Conservation (phyloP, 306 rosid species). For the Vachellia pachyceras region DNA sequence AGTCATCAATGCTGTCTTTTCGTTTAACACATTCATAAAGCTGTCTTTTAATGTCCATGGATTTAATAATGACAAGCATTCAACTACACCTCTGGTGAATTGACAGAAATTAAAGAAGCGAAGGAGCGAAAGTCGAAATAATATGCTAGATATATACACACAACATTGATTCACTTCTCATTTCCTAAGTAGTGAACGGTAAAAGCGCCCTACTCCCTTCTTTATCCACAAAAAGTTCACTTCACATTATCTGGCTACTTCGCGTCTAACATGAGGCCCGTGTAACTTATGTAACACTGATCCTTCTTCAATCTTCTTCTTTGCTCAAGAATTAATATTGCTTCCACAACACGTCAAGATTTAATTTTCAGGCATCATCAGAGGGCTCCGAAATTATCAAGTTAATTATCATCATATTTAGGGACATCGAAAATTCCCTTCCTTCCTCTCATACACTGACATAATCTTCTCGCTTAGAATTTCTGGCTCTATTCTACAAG, state of each 20-base stretch:
- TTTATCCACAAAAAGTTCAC: background rate
- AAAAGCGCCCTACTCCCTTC: too few relatives aligned
- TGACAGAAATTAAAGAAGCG: background rate
- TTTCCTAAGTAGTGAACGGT: background rate
- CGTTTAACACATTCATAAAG: too few relatives aligned
- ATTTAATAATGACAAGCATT: background rate
- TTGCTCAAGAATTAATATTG: background rate
- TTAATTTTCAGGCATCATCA: constrained; percentile 24
- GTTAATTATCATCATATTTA: background rate
- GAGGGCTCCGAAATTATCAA: constrained; percentile 7
- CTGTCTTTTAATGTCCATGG: too few relatives aligned
- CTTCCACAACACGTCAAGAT: background rate
- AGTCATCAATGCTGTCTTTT: background rate
- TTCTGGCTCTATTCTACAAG: constrained; percentile 35
- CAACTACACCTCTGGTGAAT: background rate
- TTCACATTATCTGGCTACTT: background rate
- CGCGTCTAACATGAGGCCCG: background rate
- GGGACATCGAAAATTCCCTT: constrained; percentile 27
- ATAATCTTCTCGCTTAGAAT: constrained; percentile 39
- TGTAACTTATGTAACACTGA: background rate
- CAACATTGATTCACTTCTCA: background rate
- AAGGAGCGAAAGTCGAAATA: background rate
- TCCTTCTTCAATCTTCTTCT: background rate
- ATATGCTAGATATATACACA: too few relatives aligned
- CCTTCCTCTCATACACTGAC: constrained; percentile 32